A percentile compares a stretch with the other conserved stretches of the same genome.
Conservation (phyloP, 345 rosid genomes). For the Rhodamnia argentea region DNA sequence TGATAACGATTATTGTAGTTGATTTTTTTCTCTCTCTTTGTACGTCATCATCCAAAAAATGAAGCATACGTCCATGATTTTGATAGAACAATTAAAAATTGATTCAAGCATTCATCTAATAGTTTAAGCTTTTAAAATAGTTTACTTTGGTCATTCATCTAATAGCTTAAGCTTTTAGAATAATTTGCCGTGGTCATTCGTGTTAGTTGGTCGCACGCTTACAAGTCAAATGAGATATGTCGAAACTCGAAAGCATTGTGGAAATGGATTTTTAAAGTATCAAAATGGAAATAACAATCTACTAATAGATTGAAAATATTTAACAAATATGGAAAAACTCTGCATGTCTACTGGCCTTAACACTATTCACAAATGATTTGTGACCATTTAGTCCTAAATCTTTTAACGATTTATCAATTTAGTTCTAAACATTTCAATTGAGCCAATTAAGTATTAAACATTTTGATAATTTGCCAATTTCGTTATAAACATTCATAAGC, state of each 20-base stretch:
- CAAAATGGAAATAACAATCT: not conserved
- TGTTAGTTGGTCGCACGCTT: not conserved
- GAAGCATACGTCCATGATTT: not conserved
- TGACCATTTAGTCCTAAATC: too few relatives aligned
- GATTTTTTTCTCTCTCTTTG: not conserved
- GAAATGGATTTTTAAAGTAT: not conserved
- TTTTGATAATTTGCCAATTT: too few relatives aligned
- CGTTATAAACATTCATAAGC: too few relatives aligned
- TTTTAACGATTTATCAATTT: too few relatives aligned
- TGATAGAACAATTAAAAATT: too few relatives aligned
- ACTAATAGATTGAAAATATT: not conserved
- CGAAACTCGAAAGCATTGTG: not conserved
- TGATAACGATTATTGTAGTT: not conserved
- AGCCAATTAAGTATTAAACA: too few relatives aligned
- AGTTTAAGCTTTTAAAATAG: too few relatives aligned
- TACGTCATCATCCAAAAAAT: not conserved
- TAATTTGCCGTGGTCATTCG: not conserved
- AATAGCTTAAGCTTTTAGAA: too few relatives aligned
- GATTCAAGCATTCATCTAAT: too few relatives aligned
- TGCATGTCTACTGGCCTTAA: not conserved
- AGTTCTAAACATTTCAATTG: too few relatives aligned
- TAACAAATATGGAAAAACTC: not conserved
- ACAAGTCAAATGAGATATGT: not conserved
- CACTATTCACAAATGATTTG: too few relatives aligned
- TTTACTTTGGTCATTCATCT: too few relatives aligned